These are phyloP conservation scores for Chrysochromulina parva DNA, from an alignment of 78 protist genomes.

Conservation along the genomic window DNA sequence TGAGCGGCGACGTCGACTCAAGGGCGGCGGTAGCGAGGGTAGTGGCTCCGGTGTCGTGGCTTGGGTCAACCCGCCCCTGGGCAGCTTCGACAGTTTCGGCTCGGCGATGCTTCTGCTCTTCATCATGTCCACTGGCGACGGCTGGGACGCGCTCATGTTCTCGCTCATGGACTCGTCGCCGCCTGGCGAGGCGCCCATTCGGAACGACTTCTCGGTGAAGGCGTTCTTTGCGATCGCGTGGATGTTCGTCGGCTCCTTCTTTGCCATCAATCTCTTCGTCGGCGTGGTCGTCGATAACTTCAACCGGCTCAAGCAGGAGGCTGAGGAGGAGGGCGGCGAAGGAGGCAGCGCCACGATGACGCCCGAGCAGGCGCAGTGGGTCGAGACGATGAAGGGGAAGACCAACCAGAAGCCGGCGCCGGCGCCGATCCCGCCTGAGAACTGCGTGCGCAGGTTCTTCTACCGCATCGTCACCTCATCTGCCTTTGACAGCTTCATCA, in stretches of 20 bases:
- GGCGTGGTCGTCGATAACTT: slow-evolving; percentile 22
- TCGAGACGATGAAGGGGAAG: neutral
- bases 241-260: slow-evolving; percentile 44
- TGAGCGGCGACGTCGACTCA: too few species aligned
- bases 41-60: too few species aligned
- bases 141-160: slow-evolving; percentile 27
- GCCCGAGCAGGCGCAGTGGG: too few species aligned
- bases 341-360: neutral
- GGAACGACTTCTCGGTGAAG: neutral
- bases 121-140: slow-evolving; percentile 10
- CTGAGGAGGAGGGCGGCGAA: neutral
- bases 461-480: neutral
- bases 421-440: neutral
- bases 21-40: too few species aligned
- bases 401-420: neutral
- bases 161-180: neutral
- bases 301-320: neutral
- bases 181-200: neutral
- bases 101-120: neutral
- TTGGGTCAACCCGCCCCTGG: neutral
- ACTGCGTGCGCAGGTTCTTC: neutral
- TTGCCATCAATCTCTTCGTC: slow-evolving; percentile 47
- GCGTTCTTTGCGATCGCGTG: slow-evolving; percentile 16
- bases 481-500: neutral
- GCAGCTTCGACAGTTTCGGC: slow-evolving; percentile 15